Conservation (phyloP, 2,329 filamentous ascomycete species). For the Pestalotiopsis sp. region DNA sequence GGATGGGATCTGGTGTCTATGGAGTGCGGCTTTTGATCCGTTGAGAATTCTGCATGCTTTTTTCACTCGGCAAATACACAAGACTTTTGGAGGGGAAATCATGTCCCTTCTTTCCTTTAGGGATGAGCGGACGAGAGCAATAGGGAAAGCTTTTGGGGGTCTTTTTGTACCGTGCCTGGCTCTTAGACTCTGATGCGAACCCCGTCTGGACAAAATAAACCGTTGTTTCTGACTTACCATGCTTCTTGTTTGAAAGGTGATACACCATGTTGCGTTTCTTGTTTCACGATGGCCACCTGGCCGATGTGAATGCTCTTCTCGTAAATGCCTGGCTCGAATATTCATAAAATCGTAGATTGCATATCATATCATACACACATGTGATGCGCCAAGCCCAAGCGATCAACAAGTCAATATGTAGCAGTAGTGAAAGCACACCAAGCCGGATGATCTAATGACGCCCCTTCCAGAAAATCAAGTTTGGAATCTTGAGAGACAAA, state of each 20-base stretch:
- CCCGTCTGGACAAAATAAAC: constrained; percentile 58
- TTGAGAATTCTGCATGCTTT: constrained; percentile 50
- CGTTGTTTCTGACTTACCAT: constrained; percentile 26
- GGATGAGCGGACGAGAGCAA: constrained; percentile 32
- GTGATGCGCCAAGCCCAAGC: background rate
- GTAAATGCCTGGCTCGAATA: background rate
- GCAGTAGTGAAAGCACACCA: background rate
- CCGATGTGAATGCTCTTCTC: background rate
- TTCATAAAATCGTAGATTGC: background rate
- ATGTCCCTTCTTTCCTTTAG: constrained; percentile 29
- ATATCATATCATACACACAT: background rate
- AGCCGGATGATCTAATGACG: background rate
- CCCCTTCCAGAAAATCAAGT: background rate
- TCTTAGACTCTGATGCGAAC: constrained; percentile 59
- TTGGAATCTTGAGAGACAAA: background rate
- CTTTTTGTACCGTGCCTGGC: constrained; percentile 45
- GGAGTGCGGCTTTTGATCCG: constrained; percentile 59
- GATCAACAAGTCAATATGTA: background rate
- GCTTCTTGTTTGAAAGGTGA: background rate
- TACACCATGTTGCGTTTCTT: too few relatives aligned
- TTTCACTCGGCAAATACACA: constrained; percentile 53
- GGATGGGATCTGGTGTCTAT: constrained; percentile 62
- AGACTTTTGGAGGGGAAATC: constrained; percentile 31
- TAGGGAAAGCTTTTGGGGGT: constrained; percentile 52
- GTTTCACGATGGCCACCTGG: background rate